Evolutionary conservation across 768 basidiomycete species (phyloP), one percentile per base, ranked within the genome.

Genomic region (Russula earlei): DNA sequence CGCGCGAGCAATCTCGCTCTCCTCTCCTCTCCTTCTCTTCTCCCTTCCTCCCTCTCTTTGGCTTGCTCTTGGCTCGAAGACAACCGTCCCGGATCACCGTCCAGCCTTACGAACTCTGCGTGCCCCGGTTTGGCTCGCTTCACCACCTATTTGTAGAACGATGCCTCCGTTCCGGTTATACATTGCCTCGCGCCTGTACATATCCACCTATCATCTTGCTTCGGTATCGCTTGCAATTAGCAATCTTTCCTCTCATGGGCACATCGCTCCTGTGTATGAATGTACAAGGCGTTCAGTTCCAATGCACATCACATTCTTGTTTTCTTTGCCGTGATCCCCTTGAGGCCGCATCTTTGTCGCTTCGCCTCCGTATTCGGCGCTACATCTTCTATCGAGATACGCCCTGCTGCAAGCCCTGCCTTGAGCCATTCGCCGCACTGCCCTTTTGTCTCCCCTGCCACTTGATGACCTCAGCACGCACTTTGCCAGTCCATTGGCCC

Each of bases 391-490:
- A 69, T 41, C 2, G 65, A 57, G 62, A 85, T 64, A 38, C 71
- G 67, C n/a, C 80, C 81, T 24, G 75, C 71, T 8, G 63, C 65
- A 36, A 74, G 74, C 63, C 84, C 79, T n/a, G 69, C 68, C 55
- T 70, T 69, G 41, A 97, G 70, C 91, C 91, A 96, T 12, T 67
- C 67, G 27, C 73, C 66, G 65, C 91, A 93, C 4, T 82, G 79
- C 5, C 81, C 84, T 64, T 81, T 80, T 4, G 80, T 78, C 1
- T 75, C 78, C 2, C 74, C 64, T 93, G 91, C 94, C 93, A 98
- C 57, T 84, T 79, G 19, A 91, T 65, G 24, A 97, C 76, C 45
- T 75, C 77, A n/a, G 75, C 71, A 19, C 91, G 72, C 6, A 84
- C 76, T 27, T 76, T 70, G 31, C 79, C 78, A 6, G 84, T 81